Evolutionary conservation across 192 early-diverging fungal species (phyloP), one percentile per base, ranked within the genome.

Genomic region (Funneliformis mosseae): DNA sequence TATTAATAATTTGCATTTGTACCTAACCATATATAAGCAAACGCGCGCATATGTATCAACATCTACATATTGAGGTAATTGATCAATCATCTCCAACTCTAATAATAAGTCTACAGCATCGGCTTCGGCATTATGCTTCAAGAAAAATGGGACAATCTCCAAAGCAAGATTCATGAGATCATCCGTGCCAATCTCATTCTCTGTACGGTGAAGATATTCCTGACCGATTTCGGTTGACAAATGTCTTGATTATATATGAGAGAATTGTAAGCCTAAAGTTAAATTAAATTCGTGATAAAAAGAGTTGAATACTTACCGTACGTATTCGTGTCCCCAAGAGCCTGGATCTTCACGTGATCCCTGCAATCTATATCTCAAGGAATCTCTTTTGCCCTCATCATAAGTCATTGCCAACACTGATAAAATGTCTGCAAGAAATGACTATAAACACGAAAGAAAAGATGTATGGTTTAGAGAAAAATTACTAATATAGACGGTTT

Each of bases 311-410:
- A 33, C 77, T 10, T 86, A 93, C 90, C 96, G 90, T 79, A 98
- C 98, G 83, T 98, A 99, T 92, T 99, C 98, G 79, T 99, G 98
- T 23, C 98, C 98, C 97, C 97, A 99, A 63, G 93, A 94, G 12
- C 96, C 96, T 74, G 95, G 89, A 48, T 90, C 85, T 73, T 90
- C 88, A 50, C 87, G 92, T 8, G 94, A 92, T n/a, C 96, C 97
- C 43, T 94, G 71, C 27, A 97, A 85, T 66, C 97, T 89, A 87
- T 96, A 99, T 83, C 92, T 92, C 66, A 99, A 84, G 60, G 92
- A 92, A 69, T 94, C 94, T 27, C 96, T 88, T 81, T 94, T 92
- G 73, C 91, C 91, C 23, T 96, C 97, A 59, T 95, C 95, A 81
- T 97, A 99, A 11, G 95, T 94, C 98, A 99, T 99, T 42, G 95